A percentile compares a stretch with the other conserved stretches of the same genome.
These are phyloP conservation scores for Penicillium salamii DNA, from an alignment of 495 filamentous ascomycete species.

Conservation along the genomic window DNA sequence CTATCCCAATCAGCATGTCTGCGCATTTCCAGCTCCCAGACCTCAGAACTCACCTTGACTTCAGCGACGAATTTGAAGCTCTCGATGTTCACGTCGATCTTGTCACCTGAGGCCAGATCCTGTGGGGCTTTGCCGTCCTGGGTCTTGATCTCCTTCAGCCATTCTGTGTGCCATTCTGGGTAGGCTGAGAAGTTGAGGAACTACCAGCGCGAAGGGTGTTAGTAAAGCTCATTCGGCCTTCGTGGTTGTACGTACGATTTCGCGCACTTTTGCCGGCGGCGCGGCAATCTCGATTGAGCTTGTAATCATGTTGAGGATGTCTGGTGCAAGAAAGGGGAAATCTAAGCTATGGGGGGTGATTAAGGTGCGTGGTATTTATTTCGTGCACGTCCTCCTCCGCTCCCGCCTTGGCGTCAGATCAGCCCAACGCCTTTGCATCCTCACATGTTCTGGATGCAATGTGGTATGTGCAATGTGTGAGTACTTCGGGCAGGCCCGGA, in stretches of 20 bases:
- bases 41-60: constrained; percentile 22
- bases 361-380: neutral
- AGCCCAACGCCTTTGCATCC: neutral
- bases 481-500: no score
- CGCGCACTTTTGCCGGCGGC: constrained; percentile 27
- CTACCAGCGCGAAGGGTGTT: constrained; percentile 4
- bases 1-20: no score
- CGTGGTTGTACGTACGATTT: constrained; percentile 18
- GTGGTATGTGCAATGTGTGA: no score
- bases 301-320: constrained; percentile 2
- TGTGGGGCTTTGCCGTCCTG: constrained; percentile 16
- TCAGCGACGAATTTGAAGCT: constrained; percentile 26
- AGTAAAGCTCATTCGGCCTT: neutral
- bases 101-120: constrained; percentile 16
- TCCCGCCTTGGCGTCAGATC: neutral
- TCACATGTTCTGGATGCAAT: no score
- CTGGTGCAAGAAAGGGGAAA: neutral
- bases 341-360: neutral
- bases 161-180: constrained; percentile 27
- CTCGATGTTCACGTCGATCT: constrained; percentile 24
- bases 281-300: constrained; percentile 28
- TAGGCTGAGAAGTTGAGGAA: constrained; percentile 25
- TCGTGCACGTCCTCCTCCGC: neutral
- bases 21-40: no score
- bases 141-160: constrained; percentile 20